Conservation (phyloP, 306 rosid species). For the Dalbergia cochinchinensis region DNA sequence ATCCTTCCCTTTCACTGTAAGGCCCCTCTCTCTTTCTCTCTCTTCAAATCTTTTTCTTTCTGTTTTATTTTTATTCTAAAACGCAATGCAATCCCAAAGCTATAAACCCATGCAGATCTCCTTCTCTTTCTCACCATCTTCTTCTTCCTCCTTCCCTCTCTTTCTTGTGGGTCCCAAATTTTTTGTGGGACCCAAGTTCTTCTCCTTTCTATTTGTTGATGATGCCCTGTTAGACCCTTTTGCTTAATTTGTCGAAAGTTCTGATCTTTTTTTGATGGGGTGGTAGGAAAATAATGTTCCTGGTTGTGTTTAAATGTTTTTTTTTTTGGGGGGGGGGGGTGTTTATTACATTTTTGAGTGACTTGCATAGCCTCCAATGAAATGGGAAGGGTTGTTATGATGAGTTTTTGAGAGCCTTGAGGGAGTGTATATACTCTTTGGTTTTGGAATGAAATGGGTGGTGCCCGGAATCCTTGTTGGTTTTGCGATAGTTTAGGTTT, state of each 20-base stretch:
- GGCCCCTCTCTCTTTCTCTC: conserved; percentile 42
- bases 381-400: conserved; percentile 25
- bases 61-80: conserved; percentile 37
- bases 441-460: conserved; percentile 27
- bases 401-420: conserved; percentile 12
- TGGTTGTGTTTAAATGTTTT: neutral
- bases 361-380: conserved; percentile 6
- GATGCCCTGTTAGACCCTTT: conserved; percentile 40
- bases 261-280: conserved; percentile 30
- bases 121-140: conserved; percentile 18
- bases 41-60: conserved; percentile 21
- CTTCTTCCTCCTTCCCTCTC: neutral
- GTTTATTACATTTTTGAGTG: neutral
- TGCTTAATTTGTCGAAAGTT: conserved; percentile 35
- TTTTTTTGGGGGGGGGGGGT: conserved; percentile 15
- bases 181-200: conserved; percentile 29
- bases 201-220: neutral
- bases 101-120: conserved; percentile 49
- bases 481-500: conserved; percentile 33
- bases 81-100: conserved; percentile 46
- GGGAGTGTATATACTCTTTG: neutral
- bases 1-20: conserved; percentile 53
- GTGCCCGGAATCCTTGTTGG: conserved; percentile 10
- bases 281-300: neutral
- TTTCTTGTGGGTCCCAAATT: conserved; percentile 23